phyloP scores from a whole-genome alignment of 352 stramenopile species.

The Phytophthora pistaciae region DNA sequence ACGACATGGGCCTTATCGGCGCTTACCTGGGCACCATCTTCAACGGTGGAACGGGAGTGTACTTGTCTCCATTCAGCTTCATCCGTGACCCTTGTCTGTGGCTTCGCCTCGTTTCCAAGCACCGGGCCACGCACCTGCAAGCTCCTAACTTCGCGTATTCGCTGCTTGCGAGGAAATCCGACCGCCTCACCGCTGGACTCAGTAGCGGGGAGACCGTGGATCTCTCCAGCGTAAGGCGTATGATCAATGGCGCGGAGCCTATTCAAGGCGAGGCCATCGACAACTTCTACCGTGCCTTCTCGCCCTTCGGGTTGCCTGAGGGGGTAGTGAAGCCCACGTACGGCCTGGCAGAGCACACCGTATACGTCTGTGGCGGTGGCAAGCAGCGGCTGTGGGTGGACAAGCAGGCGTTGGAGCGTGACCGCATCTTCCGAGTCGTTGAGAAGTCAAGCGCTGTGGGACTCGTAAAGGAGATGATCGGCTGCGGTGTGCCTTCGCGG shows the following conservation, averaged over 20 bases:
- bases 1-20: conserved; percentile 99
- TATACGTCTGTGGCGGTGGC: conserved; percentile 97
- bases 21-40: conserved; percentile 88
- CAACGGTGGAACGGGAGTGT: conserved; percentile 94
- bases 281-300: conserved; percentile 92
- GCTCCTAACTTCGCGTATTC: conserved; percentile 99
- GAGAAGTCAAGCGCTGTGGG: conserved; percentile 22
- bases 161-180: conserved; percentile 95
- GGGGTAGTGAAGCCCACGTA: conserved; percentile 98
- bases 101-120: conserved; percentile 92
- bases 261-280: conserved; percentile 92
- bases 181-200: conserved; percentile 45
- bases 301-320: conserved; percentile 81
- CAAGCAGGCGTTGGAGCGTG: conserved; percentile 90
- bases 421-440: conserved; percentile 62
- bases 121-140: conserved; percentile 96
- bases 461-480: conserved; percentile 87
- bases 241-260: conserved; percentile 99
- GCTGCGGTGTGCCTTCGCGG: conserved; percentile 92
- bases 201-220: conserved; percentile 67
- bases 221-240: conserved; percentile 94
- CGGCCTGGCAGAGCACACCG: conserved; percentile 99
- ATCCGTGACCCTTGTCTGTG: conserved; percentile 97
- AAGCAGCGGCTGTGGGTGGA: conserved; percentile 90
- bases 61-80: conserved; percentile 98